Percentiles rank a stretch among this genome's conserved stretches.
These are phyloP conservation scores for Takakia lepidozioides DNA, from an alignment of 225 moss, liverwort and hornwort species.

Conservation along the genomic window DNA sequence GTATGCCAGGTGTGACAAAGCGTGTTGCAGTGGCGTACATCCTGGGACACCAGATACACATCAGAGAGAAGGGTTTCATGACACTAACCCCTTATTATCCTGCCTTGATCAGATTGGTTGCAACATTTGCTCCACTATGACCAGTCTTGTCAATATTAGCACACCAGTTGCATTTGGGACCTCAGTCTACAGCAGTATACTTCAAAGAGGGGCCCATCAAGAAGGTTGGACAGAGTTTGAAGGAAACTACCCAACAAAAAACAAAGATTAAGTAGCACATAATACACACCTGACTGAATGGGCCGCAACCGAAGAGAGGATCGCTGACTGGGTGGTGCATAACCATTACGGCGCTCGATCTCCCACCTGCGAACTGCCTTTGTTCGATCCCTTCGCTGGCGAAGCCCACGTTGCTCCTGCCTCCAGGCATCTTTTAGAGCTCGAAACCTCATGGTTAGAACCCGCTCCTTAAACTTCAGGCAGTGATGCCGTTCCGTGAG, in stretches of 20 bases:
- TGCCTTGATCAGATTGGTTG: not conserved
- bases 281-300: slow-evolving; percentile 8
- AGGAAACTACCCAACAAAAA: not conserved
- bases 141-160: no score
- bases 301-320: slow-evolving; percentile 26
- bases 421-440: slow-evolving; percentile 47
- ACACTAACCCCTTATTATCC: no score
- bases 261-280: not conserved
- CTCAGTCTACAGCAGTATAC: no score
- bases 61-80: no score
- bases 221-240: not conserved
- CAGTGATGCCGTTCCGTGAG: slow-evolving; percentile 22
- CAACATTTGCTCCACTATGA: no score
- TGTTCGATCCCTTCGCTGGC: slow-evolving; percentile 22
- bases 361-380: slow-evolving; percentile 35
- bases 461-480: slow-evolving; percentile 34
- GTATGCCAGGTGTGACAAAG: no score
- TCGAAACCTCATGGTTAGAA: slow-evolving; percentile 42
- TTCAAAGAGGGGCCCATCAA: no score
- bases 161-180: no score
- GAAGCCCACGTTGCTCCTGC: slow-evolving; percentile 28
- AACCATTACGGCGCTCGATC: slow-evolving; percentile 16
- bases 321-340: slow-evolving; percentile 39
- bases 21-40: no score
- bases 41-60: no score